phyloP scores from a whole-genome alignment of 176 grass and related monocot genomes.

The Oryza longistaminata region DNA sequence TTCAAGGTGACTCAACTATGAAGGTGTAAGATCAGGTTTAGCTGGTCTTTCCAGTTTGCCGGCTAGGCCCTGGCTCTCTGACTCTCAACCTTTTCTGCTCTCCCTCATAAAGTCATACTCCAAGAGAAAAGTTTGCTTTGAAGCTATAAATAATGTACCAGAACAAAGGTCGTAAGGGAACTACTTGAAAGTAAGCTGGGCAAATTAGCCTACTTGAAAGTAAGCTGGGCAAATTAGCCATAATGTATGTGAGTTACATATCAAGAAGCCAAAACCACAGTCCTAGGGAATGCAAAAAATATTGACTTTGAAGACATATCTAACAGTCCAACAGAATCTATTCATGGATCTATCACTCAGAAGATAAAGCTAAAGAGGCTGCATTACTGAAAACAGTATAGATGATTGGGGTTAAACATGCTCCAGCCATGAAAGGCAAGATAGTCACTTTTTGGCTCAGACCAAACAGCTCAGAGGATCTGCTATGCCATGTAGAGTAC shows the following conservation, averaged over 20 bases:
- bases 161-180: neutral
- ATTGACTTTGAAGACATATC: neutral
- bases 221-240: neutral
- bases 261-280: neutral
- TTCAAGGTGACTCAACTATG: neutral
- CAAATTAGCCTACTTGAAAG: neutral
- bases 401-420: neutral
- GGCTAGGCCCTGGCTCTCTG: neutral
- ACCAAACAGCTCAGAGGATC: neutral
- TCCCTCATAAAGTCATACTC: neutral
- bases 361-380: neutral
- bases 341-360: neutral
- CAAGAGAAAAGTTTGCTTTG: neutral
- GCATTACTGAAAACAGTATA: neutral
- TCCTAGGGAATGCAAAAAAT: neutral
- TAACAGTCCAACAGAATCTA: neutral
- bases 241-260: neutral
- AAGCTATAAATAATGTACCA: neutral
- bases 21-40: neutral
- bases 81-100: neutral
- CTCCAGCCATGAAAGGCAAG: neutral
- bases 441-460: neutral
- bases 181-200: neutral
- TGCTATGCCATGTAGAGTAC: slow-evolving; percentile 1
- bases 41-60: neutral